Base-by-base conservation (phyloP, 768 basidiomycete species). In the Galerina marginata region DNA sequence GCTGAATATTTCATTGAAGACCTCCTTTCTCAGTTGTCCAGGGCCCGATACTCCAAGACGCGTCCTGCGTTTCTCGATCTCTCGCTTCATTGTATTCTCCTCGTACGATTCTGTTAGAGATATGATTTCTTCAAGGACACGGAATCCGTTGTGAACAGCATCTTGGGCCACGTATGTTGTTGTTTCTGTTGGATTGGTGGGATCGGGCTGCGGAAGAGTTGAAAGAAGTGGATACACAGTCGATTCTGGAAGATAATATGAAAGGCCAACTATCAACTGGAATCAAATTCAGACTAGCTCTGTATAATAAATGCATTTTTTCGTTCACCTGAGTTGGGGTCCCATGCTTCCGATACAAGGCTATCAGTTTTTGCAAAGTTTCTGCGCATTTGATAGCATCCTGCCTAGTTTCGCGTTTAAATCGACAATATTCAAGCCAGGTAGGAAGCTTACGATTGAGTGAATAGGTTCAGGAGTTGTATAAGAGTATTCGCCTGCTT, bases 311-410 rank as follows among this genome's bases (percentile, higher is more conserved):
- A 57, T 60, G 16, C 33, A 37, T 14, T 6, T 54, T 25, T 36
- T 62, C 72, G 56, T 72, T 40, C 67, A 87, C 92, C 75, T 93
- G 82, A 59, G 76, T 69, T 26, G 79, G 78, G 4, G 84, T 83
- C 5, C 91, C 92, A 60, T 86, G 79, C 47, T 83, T 77, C 47
- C 86, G 80, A 37, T 84, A 83, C 2, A 88, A 71, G 4, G 86
- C 82, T 14, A 98, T 75, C 33, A 93, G 74, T 66, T 88, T 93
- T 69, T 97, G 93, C 45, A 96, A 70, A 1, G 81, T 78, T 71
- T 95, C 92, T 2, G 92, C 95, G 60, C 89, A 91, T 75, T 92
- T 96, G 5, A 78, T 77, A 0, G 81, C 83, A 68, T 99, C 95
- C 40, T 84, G 76, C 4, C 95, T 95, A 65, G 10, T 40, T 42